Conservation (phyloP, 1,284 basidiomycete species). For the Vanrija humicola region DNA sequence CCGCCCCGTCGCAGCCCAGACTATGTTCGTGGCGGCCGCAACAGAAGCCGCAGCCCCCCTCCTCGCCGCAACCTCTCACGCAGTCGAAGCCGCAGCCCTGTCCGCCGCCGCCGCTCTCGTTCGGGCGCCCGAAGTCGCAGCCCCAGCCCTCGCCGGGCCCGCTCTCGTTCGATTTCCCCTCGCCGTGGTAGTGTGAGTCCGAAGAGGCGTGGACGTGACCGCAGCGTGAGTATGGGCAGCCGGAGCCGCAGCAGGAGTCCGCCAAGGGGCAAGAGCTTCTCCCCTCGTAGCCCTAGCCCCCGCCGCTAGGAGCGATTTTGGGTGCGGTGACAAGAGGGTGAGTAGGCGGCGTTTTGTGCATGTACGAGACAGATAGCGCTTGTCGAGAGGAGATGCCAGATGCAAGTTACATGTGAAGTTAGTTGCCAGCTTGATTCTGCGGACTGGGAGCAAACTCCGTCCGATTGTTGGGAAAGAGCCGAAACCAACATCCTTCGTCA, state of each 20-base stretch:
- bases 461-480: no score
- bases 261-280: not conserved
- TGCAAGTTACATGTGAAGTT: not conserved
- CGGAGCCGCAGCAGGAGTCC: not conserved
- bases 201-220: not conserved
- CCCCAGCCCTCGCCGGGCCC: not conserved
- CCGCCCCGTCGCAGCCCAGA: constrained; percentile 14
- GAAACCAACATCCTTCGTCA: not conserved
- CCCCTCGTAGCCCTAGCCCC: constrained; percentile 7
- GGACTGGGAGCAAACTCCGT: no score
- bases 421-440: no score
- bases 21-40: constrained; percentile 17
- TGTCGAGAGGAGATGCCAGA: not conserved
- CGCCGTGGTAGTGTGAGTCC: not conserved
- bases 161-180: not conserved
- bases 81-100: constrained; percentile 5
- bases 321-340: not conserved
- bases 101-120: not conserved
- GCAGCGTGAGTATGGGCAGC: constrained; percentile 14
- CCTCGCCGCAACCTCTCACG: constrained; percentile 1
- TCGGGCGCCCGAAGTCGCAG: not conserved
- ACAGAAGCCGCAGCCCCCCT: constrained; percentile 3
- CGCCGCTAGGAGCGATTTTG: not conserved
- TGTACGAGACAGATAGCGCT: not conserved
- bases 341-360: not conserved